Base-by-base conservation (phyloP, 2,329 filamentous ascomycete genomes). In the Ascochyta rabiei region DNA sequence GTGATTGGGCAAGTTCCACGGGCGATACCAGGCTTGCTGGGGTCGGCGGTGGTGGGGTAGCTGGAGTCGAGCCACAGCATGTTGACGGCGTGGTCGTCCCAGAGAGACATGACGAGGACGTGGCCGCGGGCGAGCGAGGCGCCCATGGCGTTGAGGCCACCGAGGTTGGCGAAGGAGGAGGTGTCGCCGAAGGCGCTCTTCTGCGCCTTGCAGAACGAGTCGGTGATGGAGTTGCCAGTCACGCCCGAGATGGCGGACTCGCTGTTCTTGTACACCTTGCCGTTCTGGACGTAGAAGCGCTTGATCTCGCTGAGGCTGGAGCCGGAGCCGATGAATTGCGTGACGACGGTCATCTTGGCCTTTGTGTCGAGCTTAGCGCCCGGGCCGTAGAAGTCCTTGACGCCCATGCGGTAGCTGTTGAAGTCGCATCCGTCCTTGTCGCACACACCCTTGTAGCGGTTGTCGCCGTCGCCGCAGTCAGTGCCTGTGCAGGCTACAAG, bases 11-110 rank as follows among this genome's bases (percentile, higher is more conserved):
- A 77, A 44, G 72, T 71, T 56, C 75, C 75, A 60, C 75, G 72
- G 37, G 56, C 70, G 26, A 69, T 51, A 68, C 75, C 75, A 15
- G 69, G 72, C 54, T 64, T 68, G 40, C 24, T 52, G 15, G 71
- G 51, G 61, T 71, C 67, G 28, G 60, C 65, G 47, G 72, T 67
- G 56, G 78, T 77, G 43, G 87, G 87, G 79, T 83, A 88, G 70
- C 78, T 82, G 57, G 83, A 84, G 79, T 91, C 88, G 65, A 91
- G 83, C 89, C 89, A 91, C 67, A 88, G 82, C 87, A 91, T 90
- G 76, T 87, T 82, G 67, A 83, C 77, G 56, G 82, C 75, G 75
- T 89, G 83, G 76, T 90, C 87, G 68, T 89, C 84, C 81, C 81
- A 84, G 55, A 86, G 75, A 21, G 79, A 81, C 79, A 89, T 80